A percentile compares a stretch with the other conserved stretches of the same genome.
Conservation (phyloP, 2,329 filamentous ascomycete genomes). For the Neonectria hederae region DNA sequence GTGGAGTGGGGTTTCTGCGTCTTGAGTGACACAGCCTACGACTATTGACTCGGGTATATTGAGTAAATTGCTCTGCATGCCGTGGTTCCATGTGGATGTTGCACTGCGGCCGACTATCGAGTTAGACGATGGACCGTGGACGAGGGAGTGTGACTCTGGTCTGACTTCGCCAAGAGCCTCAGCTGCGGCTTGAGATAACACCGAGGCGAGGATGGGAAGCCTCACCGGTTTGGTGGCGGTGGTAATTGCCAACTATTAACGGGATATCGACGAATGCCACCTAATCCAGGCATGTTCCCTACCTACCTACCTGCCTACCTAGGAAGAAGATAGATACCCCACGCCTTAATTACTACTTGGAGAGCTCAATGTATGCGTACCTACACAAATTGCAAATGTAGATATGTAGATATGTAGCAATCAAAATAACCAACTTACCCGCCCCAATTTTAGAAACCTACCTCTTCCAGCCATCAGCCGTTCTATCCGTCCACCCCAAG, state of each 20-base stretch:
- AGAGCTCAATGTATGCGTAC: too few species aligned
- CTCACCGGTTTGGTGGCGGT: conserved; percentile 7
- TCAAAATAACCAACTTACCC: too few species aligned
- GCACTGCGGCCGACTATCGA: neutral
- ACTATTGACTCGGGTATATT: neutral
- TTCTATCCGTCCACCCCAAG: neutral
- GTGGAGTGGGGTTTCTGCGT: neutral
- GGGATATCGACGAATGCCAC: neutral
- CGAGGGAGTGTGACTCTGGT: neutral
- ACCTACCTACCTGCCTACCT: too few species aligned
- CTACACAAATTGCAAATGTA: too few species aligned
- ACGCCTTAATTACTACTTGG: too few species aligned
- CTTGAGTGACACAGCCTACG: neutral
- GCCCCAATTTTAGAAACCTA: neutral
- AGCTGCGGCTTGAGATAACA: neutral
- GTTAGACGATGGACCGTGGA: neutral
- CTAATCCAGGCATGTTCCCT: neutral
- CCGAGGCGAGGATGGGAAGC: neutral
- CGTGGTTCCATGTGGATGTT: neutral
- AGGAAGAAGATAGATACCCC: too few species aligned
- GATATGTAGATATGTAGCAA: too few species aligned
- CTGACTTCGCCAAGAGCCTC: neutral
- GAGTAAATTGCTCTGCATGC: neutral
- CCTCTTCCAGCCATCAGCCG: neutral
- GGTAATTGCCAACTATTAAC: neutral